Conservation (phyloP, 768 basidiomycete species). For the Dictyophora rubrovolvata region DNA sequence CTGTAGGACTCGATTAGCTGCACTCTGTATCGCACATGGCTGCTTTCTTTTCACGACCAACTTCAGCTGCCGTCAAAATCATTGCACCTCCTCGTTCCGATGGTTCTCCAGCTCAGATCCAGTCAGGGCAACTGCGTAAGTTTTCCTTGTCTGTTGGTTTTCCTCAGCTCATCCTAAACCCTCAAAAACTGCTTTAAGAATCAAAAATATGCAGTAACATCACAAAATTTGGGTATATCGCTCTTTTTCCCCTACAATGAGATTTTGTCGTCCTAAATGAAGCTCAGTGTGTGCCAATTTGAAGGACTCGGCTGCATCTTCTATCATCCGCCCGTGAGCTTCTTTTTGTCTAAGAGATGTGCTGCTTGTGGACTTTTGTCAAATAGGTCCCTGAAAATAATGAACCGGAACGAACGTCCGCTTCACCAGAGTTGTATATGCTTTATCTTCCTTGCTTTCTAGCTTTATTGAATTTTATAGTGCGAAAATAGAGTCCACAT, state of each 20-base stretch:
- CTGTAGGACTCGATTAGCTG: background rate
- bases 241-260: slow-evolving; percentile 13
- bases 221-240: slow-evolving; percentile 70
- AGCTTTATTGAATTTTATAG: slow-evolving; percentile 24
- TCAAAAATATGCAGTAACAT: slow-evolving; percentile 83
- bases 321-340: slow-evolving; percentile 60
- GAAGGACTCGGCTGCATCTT: slow-evolving; percentile 82
- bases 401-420: background rate
- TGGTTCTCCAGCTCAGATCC: slow-evolving; percentile 8
- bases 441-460: background rate
- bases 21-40: background rate
- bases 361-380: background rate
- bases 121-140: slow-evolving; percentile 14
- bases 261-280: slow-evolving; percentile 10
- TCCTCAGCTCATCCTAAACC: slow-evolving; percentile 33
- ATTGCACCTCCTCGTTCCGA: slow-evolving; percentile 38
- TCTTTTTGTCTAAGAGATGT: background rate
- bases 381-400: slow-evolving; percentile 9
- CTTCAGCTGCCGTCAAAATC: slow-evolving; percentile 57
- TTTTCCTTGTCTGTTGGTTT: slow-evolving; percentile 11
- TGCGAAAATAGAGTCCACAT: slow-evolving; percentile 14
- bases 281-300: slow-evolving; percentile 65
- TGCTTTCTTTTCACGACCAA: slow-evolving; percentile 17
- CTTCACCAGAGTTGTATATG: slow-evolving; percentile 5
- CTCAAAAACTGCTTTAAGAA: slow-evolving; percentile 31